Evolutionary conservation across 768 basidiomycete genomes (phyloP), one percentile per base, ranked within the genome.

Genomic region (Suillus luteus): DNA sequence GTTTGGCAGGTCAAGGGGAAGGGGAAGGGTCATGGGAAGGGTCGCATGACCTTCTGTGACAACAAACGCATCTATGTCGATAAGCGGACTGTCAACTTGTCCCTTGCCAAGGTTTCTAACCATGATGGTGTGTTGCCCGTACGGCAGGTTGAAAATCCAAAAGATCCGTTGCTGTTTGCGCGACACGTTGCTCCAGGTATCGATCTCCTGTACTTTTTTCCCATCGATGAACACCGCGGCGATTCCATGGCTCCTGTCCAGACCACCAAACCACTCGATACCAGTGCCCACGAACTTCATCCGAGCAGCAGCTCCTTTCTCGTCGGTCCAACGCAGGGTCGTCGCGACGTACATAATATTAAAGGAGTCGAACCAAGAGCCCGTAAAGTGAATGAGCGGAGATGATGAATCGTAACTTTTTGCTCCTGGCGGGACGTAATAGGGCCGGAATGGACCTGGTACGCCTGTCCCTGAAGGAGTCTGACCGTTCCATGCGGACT

Each of bases 181-280:
- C 31, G 81, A 69, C 54, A 64, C 55, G 1, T 65, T 19, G 65
- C 71, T 77, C 70, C 79, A 85, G 9, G 80, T 68, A 69, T 90
- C 81, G 55, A 90, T 79, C 19, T 69, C 75, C 31, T 78, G 70
- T 17, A 80, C 70, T 31, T 77, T 75, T 49, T 74, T 73, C 22
- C 87, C 86, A 63, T 92, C 87, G 19, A 92, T 77, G 59, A 80
- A 84, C 14, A 92, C 81, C 27, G 80, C 66, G 5, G 86, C 80
- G 10, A 81, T 72, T 15, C 91, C 87, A 69, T 91, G 85, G 17
- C 67, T 72, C 46, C 71, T 77, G 67, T 83, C 85, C 46, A 77
- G 79, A 68, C 80, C 83, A 37, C 91, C 91, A 67, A 92, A 92
- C 87, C 86, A 90, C 75, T 92, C 91, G 66, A 93, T 81, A 1